Percentiles rank a stretch among this genome's conserved stretches.
Evolutionary conservation across 139 green algal species (phyloP).

Genomic region (Axilococcus clingmanii): DNA sequence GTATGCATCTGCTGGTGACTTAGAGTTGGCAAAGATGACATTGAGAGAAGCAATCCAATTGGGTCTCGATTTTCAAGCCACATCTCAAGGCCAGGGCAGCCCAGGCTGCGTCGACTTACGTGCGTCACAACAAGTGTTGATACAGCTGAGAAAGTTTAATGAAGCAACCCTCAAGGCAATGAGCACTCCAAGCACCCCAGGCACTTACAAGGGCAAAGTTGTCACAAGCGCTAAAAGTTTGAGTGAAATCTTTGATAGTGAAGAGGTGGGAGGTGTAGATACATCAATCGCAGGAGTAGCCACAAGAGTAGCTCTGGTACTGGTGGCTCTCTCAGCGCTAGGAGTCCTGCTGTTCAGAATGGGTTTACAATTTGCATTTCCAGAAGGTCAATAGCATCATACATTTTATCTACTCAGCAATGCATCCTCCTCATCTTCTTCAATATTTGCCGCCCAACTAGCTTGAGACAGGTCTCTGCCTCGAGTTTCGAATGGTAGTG

Average conservation of each 20-base stretch:
- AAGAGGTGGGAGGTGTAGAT: constrained; percentile 42
- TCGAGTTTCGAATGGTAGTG: constrained; percentile 33
- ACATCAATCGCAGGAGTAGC: constrained; percentile 49
- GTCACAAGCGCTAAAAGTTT: too few relatives aligned
- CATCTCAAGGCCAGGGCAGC: constrained; percentile 1
- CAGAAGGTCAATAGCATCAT: constrained; percentile 9
- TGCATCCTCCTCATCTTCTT: constrained; percentile 7
- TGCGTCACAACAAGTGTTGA: constrained; percentile 58
- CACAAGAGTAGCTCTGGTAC: constrained; percentile 43
- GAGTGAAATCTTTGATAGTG: too few relatives aligned
- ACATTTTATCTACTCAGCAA: background rate
- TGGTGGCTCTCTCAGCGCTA: constrained; percentile 34
- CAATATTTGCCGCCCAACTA: background rate
- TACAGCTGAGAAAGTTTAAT: constrained; percentile 65
- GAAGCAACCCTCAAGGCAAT: constrained; percentile 12
- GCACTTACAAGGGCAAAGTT: background rate
- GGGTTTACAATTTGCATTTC: constrained; percentile 55
- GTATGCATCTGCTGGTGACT: constrained; percentile 65
- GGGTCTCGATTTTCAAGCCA: constrained; percentile 63
- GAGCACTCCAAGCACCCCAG: background rate
- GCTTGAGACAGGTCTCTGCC: constrained; percentile 9
- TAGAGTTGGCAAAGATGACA: constrained; percentile 73
- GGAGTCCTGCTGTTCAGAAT: constrained; percentile 52
- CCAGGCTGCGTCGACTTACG: constrained; percentile 33
- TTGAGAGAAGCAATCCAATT: constrained; percentile 50